Percentiles rank a stretch among this genome's conserved stretches.
phyloP scores from a whole-genome alignment of 257 asterid species.

The Fraxinus americana region DNA sequence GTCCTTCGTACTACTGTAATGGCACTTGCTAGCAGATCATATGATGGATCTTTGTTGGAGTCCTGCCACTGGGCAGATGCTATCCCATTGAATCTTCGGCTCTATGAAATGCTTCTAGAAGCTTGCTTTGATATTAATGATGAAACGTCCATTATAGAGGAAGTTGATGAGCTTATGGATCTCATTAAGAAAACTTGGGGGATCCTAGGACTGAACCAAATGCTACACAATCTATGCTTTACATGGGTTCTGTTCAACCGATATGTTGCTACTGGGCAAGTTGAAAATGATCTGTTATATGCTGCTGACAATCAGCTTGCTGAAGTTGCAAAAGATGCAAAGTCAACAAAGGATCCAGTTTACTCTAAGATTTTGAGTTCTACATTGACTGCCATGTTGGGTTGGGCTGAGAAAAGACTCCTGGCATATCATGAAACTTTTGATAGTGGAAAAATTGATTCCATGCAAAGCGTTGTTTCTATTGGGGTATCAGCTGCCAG shows the following conservation, averaged over 20 bases:
- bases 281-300: slow-evolving; percentile 67
- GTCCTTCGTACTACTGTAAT: slow-evolving; percentile 84
- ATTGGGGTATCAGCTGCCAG: slow-evolving; percentile 87
- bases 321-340: slow-evolving; percentile 93
- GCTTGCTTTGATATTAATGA: slow-evolving; percentile 82
- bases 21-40: slow-evolving; percentile 76
- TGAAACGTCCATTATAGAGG: slow-evolving; percentile 79
- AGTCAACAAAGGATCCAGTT: slow-evolving; percentile 68
- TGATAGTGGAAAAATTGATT: slow-evolving; percentile 65
- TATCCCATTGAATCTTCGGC: slow-evolving; percentile 83
- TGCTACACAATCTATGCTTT: slow-evolving; percentile 88
- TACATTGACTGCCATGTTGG: slow-evolving; percentile 86
- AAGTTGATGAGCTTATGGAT: slow-evolving; percentile 93
- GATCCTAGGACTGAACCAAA: slow-evolving; percentile 79
- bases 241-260: slow-evolving; percentile 91
- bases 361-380: slow-evolving; percentile 81
- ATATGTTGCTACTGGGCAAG: slow-evolving; percentile 86
- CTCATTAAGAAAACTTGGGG: slow-evolving; percentile 95
- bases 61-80: slow-evolving; percentile 99
- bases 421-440: slow-evolving; percentile 97
- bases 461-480: slow-evolving; percentile 87
- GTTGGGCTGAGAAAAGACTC: slow-evolving; percentile 98
- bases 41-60: slow-evolving; percentile 73
- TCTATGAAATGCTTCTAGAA: slow-evolving; percentile 88
- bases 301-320: slow-evolving; percentile 85